Base-by-base conservation (phyloP, 2,329 filamentous ascomycete species). In the Penicillium sp. region DNA sequence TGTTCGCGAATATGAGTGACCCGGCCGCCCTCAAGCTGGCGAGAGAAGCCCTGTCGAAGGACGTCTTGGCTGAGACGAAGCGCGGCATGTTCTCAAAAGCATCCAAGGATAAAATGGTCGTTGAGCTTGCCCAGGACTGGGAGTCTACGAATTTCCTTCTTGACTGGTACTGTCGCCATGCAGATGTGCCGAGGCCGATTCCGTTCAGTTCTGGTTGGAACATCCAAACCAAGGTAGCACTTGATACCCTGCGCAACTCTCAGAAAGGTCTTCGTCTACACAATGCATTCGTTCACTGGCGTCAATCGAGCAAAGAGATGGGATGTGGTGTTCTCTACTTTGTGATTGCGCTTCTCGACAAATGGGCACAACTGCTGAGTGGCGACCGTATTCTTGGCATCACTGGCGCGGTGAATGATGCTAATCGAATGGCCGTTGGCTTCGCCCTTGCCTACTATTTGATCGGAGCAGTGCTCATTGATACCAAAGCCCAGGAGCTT, bases 371-470 rank as follows among this genome's bases (percentile, higher is more conserved):
- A 29, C 64, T 84, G 4, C 67, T 83, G 15, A 77, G 76, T 54
- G 81, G 81, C 17, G 73, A 72, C 19, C 68, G 73, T 19, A 58
- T 78, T 0, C 62, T 78, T 17, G 79, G 79, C 58, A 67, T 82
- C 12, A 69, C 69, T 2, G 61, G 69, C 5, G 66, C 69, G 17
- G 46, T 70, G 27, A 75, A 73, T 41, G 70, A 74, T 13, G 68
- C 74, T 1, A 73, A 76, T 54, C 76, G 80, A 12, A 71, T 81
- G 58, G 76, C 80, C 37, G 77, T 83, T 23, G 82, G 83, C 2
- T 83, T 84, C 60, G 80, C 81, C n/a, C 72, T 85, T 35, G 80
- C 80, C 0, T 85, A 85, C 67, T 85, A 85, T 62, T 73, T 85
- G 19, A 77, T 84, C 25, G 82, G 83, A 27, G 82, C 83, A 13